Conservation (phyloP, 441 rosid genomes). For the Francoa sonchifolia region DNA sequence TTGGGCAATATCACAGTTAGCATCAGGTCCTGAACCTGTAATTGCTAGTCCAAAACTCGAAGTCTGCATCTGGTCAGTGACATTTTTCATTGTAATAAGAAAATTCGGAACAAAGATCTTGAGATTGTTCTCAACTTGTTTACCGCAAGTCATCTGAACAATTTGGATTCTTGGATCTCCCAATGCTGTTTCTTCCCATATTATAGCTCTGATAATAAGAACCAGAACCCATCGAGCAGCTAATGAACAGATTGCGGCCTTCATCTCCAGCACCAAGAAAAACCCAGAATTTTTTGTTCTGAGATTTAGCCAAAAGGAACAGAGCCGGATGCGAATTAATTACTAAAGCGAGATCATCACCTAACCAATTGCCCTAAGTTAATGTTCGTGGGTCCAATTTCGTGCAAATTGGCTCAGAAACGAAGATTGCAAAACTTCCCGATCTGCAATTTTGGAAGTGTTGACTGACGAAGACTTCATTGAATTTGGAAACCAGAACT, state of each 20-base stretch:
- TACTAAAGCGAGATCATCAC: no score
- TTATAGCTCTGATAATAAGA: slow-evolving; percentile 10
- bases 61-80: slow-evolving; percentile 45
- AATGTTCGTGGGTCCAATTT: no score
- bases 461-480: no score
- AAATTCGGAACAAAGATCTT: slow-evolving; percentile 58
- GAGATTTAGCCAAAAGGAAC: no score
- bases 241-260: background rate
- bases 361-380: no score
- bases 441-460: no score
- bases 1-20: slow-evolving; percentile 67
- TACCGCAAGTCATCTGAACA: slow-evolving; percentile 32
- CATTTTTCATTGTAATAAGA: slow-evolving; percentile 63
- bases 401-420: no score
- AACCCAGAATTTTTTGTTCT: no score
- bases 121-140: slow-evolving; percentile 42
- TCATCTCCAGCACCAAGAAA: no score
- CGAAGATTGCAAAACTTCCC: no score
- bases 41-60: slow-evolving; percentile 46
- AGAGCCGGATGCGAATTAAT: no score
- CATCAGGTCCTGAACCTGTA: slow-evolving; percentile 63
- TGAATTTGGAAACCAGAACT: no score
- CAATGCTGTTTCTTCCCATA: slow-evolving; percentile 14
- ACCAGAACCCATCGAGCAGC: slow-evolving; percentile 6
- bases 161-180: slow-evolving; percentile 52